A percentile compares a stretch with the other conserved stretches of the same genome.
Evolutionary conservation across 208 protist species (phyloP).

Genomic region (Blastocrithidia nonstop): DNA sequence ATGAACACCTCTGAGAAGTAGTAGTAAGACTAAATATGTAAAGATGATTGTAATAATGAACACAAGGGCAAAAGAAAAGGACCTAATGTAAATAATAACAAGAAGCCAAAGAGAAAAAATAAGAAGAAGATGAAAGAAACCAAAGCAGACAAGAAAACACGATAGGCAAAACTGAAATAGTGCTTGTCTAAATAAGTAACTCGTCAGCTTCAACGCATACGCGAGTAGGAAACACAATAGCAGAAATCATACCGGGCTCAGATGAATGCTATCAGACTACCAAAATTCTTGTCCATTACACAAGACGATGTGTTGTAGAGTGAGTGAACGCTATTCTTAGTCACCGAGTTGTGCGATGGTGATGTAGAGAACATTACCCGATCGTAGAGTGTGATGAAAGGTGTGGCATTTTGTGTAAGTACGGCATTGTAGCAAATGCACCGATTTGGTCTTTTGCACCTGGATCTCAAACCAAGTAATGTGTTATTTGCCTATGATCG

Average conservation of each 20-base stretch:
- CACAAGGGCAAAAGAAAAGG: too few species aligned
- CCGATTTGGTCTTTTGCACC: constrained; percentile 56
- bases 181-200: too few species aligned
- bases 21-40: background rate
- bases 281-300: constrained; percentile 62
- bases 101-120: too few species aligned
- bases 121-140: too few species aligned
- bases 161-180: too few species aligned
- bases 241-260: constrained; percentile 13
- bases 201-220: too few species aligned
- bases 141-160: too few species aligned
- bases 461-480: constrained; percentile 80
- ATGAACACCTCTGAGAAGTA: background rate
- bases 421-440: constrained; percentile 69
- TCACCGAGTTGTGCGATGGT: constrained; percentile 75
- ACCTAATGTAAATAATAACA: too few species aligned
- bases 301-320: constrained; percentile 42
- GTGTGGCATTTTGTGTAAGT: constrained; percentile 64
- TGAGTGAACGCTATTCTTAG: constrained; percentile 60
- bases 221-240: constrained; percentile 7
- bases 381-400: constrained; percentile 30
- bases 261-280: constrained; percentile 24
- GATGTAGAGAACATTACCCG: constrained; percentile 56
- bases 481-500: constrained; percentile 66
- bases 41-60: background rate